Evolutionary conservation across 192 early-diverging fungal species (phyloP).

Genomic region (Chytriomyces sp.): DNA sequence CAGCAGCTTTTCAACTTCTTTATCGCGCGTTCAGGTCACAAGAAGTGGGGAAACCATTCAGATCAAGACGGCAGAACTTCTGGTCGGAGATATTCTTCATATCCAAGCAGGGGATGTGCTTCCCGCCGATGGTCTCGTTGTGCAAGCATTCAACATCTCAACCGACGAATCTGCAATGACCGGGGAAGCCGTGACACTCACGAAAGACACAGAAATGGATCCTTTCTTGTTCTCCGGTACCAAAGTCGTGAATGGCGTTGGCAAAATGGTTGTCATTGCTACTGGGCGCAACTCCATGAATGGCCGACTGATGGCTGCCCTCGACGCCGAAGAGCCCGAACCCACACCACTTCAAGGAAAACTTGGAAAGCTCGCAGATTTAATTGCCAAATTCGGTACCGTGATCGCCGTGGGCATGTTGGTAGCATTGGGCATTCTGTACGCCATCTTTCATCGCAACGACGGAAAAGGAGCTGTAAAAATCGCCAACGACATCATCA

Average conservation of each 20-base stretch:
- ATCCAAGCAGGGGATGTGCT: conserved; percentile 92
- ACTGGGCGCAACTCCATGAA: conserved; percentile 90
- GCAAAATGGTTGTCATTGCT: conserved; percentile 81
- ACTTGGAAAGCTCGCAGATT: conserved; percentile 84
- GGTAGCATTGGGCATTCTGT: conserved; percentile 81
- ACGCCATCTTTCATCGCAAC: conserved; percentile 64
- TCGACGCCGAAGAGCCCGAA: conserved; percentile 79
- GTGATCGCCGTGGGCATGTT: conserved; percentile 86
- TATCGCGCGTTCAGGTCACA: conserved; percentile 55
- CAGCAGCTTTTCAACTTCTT: conserved; percentile 49
- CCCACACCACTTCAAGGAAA: conserved; percentile 93
- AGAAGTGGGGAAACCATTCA: conserved; percentile 76
- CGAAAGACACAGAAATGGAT: conserved; percentile 72
- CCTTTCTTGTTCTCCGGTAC: conserved; percentile 94
- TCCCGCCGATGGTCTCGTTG: conserved; percentile 90
- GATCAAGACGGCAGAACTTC: conserved; percentile 78
- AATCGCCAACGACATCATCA: conserved; percentile 45
- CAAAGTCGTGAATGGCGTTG: conserved; percentile 88
- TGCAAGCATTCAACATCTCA: conserved; percentile 78
- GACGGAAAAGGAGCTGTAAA: conserved; percentile 12
- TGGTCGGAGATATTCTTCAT: conserved; percentile 88
- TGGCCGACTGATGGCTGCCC: conserved; percentile 85
- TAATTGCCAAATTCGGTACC: conserved; percentile 93
- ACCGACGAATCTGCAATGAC: conserved; percentile 92
- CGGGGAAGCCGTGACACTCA: conserved; percentile 86